phyloP scores from a whole-genome alignment of 768 basidiomycete species.

The Auricularia auricula-judae region DNA sequence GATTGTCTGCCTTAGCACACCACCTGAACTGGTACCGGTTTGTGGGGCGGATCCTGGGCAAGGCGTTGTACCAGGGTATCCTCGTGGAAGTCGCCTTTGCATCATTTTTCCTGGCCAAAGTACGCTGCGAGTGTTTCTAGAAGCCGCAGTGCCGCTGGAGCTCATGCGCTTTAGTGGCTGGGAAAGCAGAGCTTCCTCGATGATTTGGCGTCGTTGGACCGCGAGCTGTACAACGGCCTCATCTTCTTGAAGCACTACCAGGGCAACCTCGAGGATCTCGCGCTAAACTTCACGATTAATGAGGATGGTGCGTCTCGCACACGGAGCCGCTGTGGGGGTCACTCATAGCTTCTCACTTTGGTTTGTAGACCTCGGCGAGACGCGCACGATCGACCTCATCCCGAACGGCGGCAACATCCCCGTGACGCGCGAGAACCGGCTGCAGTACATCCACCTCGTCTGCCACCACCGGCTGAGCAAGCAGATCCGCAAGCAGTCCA shows the following conservation, averaged over 20 bases:
- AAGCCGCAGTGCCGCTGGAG: not conserved
- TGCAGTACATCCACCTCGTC: conserved; percentile 82
- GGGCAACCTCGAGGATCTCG: conserved; percentile 77
- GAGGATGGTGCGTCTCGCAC: conserved; percentile 53
- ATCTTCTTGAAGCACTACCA: conserved; percentile 88
- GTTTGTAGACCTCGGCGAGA: conserved; percentile 65
- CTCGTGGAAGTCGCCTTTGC: conserved; percentile 92
- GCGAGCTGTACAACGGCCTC: conserved; percentile 84
- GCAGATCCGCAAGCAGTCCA: conserved; percentile 78
- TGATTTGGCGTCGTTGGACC: conserved; percentile 84
- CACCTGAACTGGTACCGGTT: conserved; percentile 88
- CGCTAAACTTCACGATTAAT: conserved; percentile 81
- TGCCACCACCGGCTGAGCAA: conserved; percentile 80
- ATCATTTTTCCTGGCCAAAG: conserved; percentile 87
- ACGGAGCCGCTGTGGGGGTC: not conserved
- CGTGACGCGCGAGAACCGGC: conserved; percentile 80
- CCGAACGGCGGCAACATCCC: conserved; percentile 71
- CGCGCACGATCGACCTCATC: conserved; percentile 66
- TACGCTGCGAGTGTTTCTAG: conserved; percentile 15
- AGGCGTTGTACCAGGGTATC: conserved; percentile 94
- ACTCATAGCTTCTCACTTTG: too few relatives aligned
- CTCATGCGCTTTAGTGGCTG: conserved; percentile 52
- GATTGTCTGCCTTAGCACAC: conserved; percentile 39
- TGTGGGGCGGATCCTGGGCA: conserved; percentile 88
- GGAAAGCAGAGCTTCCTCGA: conserved; percentile 87